Conservation (phyloP, 306 rosid species). For the Quercus variabilis region DNA sequence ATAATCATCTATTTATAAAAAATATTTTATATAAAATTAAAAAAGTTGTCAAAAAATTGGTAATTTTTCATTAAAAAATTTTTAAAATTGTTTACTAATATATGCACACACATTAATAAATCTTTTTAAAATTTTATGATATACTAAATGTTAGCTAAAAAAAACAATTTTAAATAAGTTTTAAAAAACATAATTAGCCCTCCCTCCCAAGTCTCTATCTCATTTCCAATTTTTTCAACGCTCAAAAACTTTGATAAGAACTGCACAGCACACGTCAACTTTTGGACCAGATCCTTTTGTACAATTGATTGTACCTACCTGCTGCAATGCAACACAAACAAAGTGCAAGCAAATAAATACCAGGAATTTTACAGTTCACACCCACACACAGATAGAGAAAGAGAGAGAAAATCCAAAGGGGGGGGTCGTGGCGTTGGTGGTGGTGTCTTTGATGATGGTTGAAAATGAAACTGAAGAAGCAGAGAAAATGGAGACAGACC, state of each 20-base stretch:
- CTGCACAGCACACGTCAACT: constrained; percentile 15
- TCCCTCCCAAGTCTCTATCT: not conserved
- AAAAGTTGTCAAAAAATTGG: too few species aligned
- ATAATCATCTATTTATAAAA: too few species aligned
- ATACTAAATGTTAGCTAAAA: not conserved
- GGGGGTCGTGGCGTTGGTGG: not conserved
- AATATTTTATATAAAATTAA: too few species aligned
- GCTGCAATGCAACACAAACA: not conserved
- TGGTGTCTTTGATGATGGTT: constrained; percentile 35
- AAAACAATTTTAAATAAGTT: not conserved
- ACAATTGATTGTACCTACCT: not conserved
- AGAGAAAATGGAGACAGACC: constrained; percentile 22
- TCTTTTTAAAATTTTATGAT: accelerated
- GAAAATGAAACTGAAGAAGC: constrained; percentile 8
- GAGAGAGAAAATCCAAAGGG: not conserved
- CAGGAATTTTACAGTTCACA: not conserved
- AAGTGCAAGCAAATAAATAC: too few species aligned
- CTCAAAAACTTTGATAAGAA: not conserved
- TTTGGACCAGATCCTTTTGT: not conserved
- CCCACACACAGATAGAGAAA: not conserved
- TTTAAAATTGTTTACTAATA: too few species aligned
- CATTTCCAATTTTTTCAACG: not conserved
- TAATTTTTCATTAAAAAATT: too few species aligned
- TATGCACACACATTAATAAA: too few species aligned
- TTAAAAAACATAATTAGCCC: too few species aligned